A percentile compares a stretch with the other conserved stretches of the same genome.
These are phyloP conservation scores for Phaffomyces antillensis DNA, from an alignment of 805 yeast genomes.

Conservation along the genomic window DNA sequence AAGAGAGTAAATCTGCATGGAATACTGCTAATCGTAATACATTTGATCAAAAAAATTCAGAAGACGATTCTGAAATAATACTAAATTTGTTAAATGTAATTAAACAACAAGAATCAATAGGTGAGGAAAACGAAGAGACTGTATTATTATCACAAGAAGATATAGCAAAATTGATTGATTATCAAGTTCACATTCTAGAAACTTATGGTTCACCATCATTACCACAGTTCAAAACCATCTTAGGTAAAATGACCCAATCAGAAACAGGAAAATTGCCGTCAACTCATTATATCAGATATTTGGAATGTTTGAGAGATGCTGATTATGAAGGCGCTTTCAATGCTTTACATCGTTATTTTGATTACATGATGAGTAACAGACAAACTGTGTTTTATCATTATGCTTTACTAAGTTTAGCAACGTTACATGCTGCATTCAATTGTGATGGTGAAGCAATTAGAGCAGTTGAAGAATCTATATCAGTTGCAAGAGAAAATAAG, in stretches of 20 bases:
- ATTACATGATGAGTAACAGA: conserved; percentile 66
- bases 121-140: conserved; percentile 11
- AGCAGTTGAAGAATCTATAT: conserved; percentile 80
- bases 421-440: conserved; percentile 63
- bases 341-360: conserved; percentile 57
- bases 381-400: conserved; percentile 66
- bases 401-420: conserved; percentile 66
- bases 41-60: conserved; percentile 15
- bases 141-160: conserved; percentile 44
- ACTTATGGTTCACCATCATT: conserved; percentile 45
- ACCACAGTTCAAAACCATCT: conserved; percentile 31
- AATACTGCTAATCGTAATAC: conserved; percentile 14
- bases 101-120: not conserved
- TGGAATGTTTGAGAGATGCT: conserved; percentile 48
- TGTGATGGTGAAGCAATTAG: conserved; percentile 55
- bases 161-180: conserved; percentile 40
- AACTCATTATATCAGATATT: conserved; percentile 49
- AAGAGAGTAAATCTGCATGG: conserved; percentile 19
- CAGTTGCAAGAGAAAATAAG: conserved; percentile 80
- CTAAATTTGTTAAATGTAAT: conserved; percentile 9
- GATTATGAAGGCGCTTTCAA: conserved; percentile 53
- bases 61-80: conserved; percentile 17
- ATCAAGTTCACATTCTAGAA: conserved; percentile 48
- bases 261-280: conserved; percentile 38
- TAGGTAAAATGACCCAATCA: conserved; percentile 40